Evolutionary conservation across 2,329 filamentous ascomycete genomes (phyloP), one percentile per base, ranked within the genome.

Genomic region (Hypoxylon sp.): DNA sequence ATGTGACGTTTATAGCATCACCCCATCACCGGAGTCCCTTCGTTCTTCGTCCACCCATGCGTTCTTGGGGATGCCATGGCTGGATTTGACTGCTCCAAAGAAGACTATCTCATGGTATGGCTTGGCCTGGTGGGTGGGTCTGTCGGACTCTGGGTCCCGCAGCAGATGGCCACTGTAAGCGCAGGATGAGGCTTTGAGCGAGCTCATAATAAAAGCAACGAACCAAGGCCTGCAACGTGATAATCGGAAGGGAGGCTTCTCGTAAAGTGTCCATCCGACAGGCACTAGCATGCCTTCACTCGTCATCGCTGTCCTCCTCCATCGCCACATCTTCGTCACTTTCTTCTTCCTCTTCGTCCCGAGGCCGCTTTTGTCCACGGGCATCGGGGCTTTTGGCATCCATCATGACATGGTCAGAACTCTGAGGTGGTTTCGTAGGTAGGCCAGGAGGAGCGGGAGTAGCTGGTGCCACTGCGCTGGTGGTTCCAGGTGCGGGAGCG

Each of bases 11-110:
- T 74, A 78, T 81, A 95, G 89, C 90, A 97, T 80, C 94, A 98
- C 84, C 95, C 96, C 57, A 81, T 92, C 65, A 93, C 90, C 64
- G 92, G 91, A 58, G 80, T 90, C 65, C 93, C 94, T 44, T 88
- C 90, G 54, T 98, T 95, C 80, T 98, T 97, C 80, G 87, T 98
- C 74, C 96, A 99, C 82, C 95, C 96, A 24, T 98, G 96, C 81
- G 89, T 93, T 78, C 92, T 96, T 8, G 92, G 92, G 62, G 91
- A 95, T 71, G 92, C 92, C 57, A 92, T 98, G 87, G 84, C 84
- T 73, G 84, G 83, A 56, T 90, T 94, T 75, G 82, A 87, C 73
- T 90, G 88, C 74, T 80, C 84, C 77, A 83, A 85, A 78, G 80
- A 90, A 75, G 85, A 90, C 74, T 98, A 98, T 83, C 85, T 98